Evolutionary conservation across 2,329 filamentous ascomycete species (phyloP).

Genomic region (Aspergillus sergii): DNA sequence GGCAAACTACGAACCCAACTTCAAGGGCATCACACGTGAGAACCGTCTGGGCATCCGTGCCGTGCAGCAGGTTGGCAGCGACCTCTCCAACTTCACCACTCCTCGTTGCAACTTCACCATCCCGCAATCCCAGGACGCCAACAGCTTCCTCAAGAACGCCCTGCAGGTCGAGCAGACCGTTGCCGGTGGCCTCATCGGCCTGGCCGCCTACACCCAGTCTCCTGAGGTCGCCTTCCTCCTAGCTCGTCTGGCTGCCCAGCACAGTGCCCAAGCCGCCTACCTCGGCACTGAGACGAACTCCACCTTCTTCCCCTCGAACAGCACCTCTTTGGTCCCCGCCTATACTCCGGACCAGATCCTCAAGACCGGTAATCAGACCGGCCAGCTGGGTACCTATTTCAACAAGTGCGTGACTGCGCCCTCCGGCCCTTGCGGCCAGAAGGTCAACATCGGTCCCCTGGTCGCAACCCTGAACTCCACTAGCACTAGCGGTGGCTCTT

Average conservation of each 20-base stretch:
- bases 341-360: slow-evolving; percentile 28
- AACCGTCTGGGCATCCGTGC: slow-evolving; percentile 29
- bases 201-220: slow-evolving; percentile 30
- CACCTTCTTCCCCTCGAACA: slow-evolving; percentile 23
- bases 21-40: slow-evolving; percentile 27
- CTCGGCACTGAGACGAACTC: slow-evolving; percentile 22
- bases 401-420: slow-evolving; percentile 26
- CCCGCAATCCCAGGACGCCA: slow-evolving; percentile 19
- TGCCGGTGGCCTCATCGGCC: slow-evolving; percentile 29
- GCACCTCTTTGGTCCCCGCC: slow-evolving; percentile 25
- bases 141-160: slow-evolving; percentile 23
- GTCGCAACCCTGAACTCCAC: slow-evolving; percentile 21
- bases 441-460: slow-evolving; percentile 26
- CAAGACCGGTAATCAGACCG: slow-evolving; percentile 20
- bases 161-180: slow-evolving; percentile 24
- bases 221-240: slow-evolving; percentile 35
- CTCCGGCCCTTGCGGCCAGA: slow-evolving; percentile 23
- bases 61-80: slow-evolving; percentile 22
- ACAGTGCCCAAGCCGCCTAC: slow-evolving; percentile 25
- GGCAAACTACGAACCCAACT: slow-evolving; percentile 24
- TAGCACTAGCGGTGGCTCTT: slow-evolving; percentile 7
- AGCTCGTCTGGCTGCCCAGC: slow-evolving; percentile 31
- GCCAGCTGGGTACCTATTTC: slow-evolving; percentile 28
- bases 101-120: slow-evolving; percentile 28
- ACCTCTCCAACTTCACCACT: slow-evolving; percentile 19